Percentiles rank a stretch among this genome's conserved stretches.
These are phyloP conservation scores for Alternaria tenuissima DNA, from an alignment of 2,329 filamentous ascomycete species.

Conservation along the genomic window DNA sequence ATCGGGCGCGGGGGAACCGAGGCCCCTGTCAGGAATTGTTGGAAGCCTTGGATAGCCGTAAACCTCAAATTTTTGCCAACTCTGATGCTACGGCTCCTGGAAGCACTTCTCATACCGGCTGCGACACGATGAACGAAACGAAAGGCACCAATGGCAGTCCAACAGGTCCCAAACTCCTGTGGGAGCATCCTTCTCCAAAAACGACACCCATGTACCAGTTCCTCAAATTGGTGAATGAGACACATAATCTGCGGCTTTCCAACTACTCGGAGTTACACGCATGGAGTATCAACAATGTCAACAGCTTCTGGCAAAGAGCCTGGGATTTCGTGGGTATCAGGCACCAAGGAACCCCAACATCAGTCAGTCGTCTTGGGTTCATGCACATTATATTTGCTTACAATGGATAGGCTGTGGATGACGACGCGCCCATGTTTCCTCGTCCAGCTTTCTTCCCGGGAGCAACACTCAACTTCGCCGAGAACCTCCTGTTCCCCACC, in stretches of 20 bases:
- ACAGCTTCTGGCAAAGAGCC: constrained; percentile 82
- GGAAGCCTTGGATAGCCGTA: constrained; percentile 10
- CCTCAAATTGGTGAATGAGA: constrained; percentile 72
- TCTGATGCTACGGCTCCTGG: background rate
- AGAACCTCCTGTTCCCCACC: constrained; percentile 87
- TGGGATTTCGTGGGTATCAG: constrained; percentile 84
- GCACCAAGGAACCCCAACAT: constrained; percentile 68
- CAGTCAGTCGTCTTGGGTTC: constrained; percentile 56
- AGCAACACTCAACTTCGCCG: constrained; percentile 86
- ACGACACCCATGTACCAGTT: constrained; percentile 77
- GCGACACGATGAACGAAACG: constrained; percentile 16
- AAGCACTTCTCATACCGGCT: background rate
- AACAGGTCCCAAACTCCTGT: constrained; percentile 57
- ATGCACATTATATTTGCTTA: constrained; percentile 19
- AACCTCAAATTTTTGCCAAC: background rate
- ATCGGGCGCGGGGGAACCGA: constrained; percentile 12
- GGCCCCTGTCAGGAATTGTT: constrained; percentile 10
- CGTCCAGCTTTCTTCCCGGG: constrained; percentile 85
- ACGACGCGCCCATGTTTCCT: constrained; percentile 78
- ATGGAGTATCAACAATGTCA: constrained; percentile 83
- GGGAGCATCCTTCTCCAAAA: constrained; percentile 73
- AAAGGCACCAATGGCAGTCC: constrained; percentile 37
- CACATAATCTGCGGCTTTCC: constrained; percentile 68
- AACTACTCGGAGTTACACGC: constrained; percentile 79
- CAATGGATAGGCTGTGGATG: constrained; percentile 69